Conservation (phyloP, 257 asterid genomes). For the Linderniella brevidens region DNA sequence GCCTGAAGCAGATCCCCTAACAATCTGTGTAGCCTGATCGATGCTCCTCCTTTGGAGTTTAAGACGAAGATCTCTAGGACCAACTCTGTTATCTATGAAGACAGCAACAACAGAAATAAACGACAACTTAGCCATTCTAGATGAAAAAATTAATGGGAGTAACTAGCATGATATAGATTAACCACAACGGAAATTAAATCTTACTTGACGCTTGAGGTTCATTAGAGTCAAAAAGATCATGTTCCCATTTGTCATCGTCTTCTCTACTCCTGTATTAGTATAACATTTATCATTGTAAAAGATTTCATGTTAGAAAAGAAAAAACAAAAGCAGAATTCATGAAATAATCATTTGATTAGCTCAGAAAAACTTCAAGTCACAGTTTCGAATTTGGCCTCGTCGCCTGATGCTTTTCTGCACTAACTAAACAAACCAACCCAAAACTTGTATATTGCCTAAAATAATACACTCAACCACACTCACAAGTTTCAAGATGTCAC, state of each 20-base stretch:
- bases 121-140: constrained; percentile 6
- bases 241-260: constrained; percentile 85
- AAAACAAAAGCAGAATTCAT: background rate
- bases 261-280: constrained; percentile 59
- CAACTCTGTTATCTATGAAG: constrained; percentile 45
- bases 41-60: constrained; percentile 76
- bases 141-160: constrained; percentile 2
- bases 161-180: background rate
- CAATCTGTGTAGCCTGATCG: constrained; percentile 37
- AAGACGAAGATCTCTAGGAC: constrained; percentile 72
- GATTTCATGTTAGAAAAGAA: background rate
- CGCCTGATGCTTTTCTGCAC: no score
- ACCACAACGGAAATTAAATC: constrained; percentile 4
- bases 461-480: no score
- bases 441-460: no score
- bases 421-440: no score
- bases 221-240: constrained; percentile 46
- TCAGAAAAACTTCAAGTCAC: no score
- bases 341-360: no score
- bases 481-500: no score
- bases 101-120: constrained; percentile 6
- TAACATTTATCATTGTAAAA: background rate
- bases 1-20: constrained; percentile 43
- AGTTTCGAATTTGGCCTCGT: no score
- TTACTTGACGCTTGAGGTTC: constrained; percentile 40